These are phyloP conservation scores for Stephania japonica DNA, from an alignment of 164 flowering plant genomes.

Conservation along the genomic window DNA sequence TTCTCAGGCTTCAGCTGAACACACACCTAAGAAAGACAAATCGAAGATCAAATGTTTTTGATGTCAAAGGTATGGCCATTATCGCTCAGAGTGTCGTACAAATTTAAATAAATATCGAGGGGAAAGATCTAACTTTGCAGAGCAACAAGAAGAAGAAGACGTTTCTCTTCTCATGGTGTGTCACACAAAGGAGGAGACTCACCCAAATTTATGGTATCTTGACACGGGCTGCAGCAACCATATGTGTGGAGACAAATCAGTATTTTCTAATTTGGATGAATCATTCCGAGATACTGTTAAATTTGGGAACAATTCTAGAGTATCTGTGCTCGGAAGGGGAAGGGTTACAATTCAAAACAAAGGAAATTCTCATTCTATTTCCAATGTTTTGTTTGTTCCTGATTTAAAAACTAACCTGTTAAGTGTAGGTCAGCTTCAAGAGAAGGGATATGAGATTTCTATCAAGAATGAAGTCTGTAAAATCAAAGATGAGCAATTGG, in stretches of 20 bases:
- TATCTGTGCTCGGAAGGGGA: neutral
- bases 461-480: neutral
- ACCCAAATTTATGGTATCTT: too few species aligned
- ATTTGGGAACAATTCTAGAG: neutral
- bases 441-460: neutral
- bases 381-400: slow-evolving; percentile 4
- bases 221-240: too few species aligned
- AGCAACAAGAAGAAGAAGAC: neutral
- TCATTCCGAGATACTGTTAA: too few species aligned
- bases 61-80: neutral
- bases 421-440: slow-evolving; percentile 8
- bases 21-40: neutral
- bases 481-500: neutral
- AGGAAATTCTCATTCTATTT: neutral
- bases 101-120: too few species aligned
- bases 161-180: neutral
- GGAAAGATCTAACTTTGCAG: neutral
- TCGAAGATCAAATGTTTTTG: neutral
- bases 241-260: too few species aligned
- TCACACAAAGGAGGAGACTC: too few species aligned
- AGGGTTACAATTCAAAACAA: neutral
- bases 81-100: neutral
- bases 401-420: neutral
- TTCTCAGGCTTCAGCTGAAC: neutral
- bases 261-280: too few species aligned